Conservation (phyloP, 805 yeast genomes). For the Starmera amethionina region DNA sequence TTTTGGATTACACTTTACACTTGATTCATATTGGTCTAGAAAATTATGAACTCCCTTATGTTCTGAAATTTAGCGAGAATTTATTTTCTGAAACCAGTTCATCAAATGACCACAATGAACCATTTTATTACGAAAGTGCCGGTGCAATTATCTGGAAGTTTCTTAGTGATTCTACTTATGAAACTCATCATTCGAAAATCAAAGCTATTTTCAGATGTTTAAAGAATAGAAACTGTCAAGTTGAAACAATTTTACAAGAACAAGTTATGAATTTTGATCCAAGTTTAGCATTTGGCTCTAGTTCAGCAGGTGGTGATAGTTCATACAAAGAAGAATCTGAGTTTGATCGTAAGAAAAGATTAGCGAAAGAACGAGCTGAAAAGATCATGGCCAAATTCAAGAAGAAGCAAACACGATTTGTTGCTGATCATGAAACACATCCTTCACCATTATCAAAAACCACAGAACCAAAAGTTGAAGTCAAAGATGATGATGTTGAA, state of each 20-base stretch:
- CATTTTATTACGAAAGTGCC: constrained; percentile 27
- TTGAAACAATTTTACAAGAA: constrained; percentile 21
- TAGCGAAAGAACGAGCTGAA: constrained; percentile 61
- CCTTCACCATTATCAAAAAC: too few relatives aligned
- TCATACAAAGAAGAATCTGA: constrained; percentile 19
- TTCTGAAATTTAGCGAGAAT: constrained; percentile 19
- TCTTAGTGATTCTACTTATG: constrained; percentile 30
- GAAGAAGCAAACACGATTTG: constrained; percentile 69
- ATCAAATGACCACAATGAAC: constrained; percentile 25
- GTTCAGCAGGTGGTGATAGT: background rate
- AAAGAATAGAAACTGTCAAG: constrained; percentile 18
- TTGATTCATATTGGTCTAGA: constrained; percentile 51
- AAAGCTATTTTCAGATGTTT: constrained; percentile 38
- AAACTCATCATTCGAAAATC: constrained; percentile 41
- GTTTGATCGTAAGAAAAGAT: constrained; percentile 48
- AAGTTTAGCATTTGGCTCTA: constrained; percentile 2
- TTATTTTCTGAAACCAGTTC: constrained; percentile 25
- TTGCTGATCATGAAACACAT: constrained; percentile 22
- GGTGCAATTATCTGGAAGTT: constrained; percentile 30
- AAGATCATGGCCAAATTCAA: constrained; percentile 72
- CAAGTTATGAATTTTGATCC: constrained; percentile 27
- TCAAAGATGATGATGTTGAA: constrained; percentile 25
- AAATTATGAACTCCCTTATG: constrained; percentile 22
- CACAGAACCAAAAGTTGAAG: constrained; percentile 23
- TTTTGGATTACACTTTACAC: constrained; percentile 53